Percentiles rank a stretch among this genome's conserved stretches.
Conservation (phyloP, 23 red algal genomes). For the Gracilariopsis chorda region DNA sequence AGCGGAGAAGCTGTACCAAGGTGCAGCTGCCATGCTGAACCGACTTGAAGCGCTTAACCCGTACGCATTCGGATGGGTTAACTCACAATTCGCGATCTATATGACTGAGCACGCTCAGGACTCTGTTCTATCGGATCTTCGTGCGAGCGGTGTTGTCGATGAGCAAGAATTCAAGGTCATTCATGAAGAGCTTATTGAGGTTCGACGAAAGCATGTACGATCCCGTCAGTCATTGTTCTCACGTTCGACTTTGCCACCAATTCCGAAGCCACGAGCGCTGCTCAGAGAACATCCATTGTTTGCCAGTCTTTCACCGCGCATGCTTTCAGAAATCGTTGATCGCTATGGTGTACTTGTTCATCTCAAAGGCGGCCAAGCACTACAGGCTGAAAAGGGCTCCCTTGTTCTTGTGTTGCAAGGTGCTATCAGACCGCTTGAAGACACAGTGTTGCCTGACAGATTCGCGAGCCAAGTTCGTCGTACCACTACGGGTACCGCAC, state of each 20-base stretch:
- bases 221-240: slow-evolving; percentile 39
- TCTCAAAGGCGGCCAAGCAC: slow-evolving; percentile 22
- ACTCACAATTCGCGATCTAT: slow-evolving; percentile 52
- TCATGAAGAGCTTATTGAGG: slow-evolving; percentile 59
- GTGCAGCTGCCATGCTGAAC: slow-evolving; percentile 47
- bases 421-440: slow-evolving; percentile 35
- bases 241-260: neutral
- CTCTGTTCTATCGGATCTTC: slow-evolving; percentile 39
- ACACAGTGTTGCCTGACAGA: slow-evolving; percentile 8
- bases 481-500: neutral
- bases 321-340: slow-evolving; percentile 30
- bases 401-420: slow-evolving; percentile 50
- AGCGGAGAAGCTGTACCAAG: slow-evolving; percentile 57
- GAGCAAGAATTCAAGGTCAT: slow-evolving; percentile 51
- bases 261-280: slow-evolving; percentile 33
- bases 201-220: slow-evolving; percentile 11
- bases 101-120: slow-evolving; percentile 33
- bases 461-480: neutral
- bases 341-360: slow-evolving; percentile 37
- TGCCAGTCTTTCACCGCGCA: slow-evolving; percentile 8
- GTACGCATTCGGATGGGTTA: slow-evolving; percentile 49
- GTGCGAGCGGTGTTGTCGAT: slow-evolving; percentile 38
- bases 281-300: slow-evolving; percentile 37
- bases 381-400: slow-evolving; percentile 29
- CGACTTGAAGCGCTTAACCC: slow-evolving; percentile 51